Evolutionary conservation across 2,329 filamentous ascomycete species (phyloP).

Genomic region (Monilinia vaccinii-corymbosi): DNA sequence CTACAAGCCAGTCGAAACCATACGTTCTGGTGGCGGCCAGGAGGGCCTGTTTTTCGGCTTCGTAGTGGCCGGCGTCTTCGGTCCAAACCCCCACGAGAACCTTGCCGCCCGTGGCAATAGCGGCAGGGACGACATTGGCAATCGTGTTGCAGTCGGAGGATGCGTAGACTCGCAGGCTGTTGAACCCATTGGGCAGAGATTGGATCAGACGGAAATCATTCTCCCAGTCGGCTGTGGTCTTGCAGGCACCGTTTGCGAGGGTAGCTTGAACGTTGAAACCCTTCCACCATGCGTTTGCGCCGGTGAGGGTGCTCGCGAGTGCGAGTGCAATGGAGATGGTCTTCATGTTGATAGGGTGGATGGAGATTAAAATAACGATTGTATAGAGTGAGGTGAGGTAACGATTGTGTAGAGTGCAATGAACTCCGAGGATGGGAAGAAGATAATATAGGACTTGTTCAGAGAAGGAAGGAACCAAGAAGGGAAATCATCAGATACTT

Average conservation of each 20-base stretch:
- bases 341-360: constrained; percentile 17
- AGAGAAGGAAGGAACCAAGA: neutral
- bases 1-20: constrained; percentile 50
- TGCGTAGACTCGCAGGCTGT: constrained; percentile 51
- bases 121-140: constrained; percentile 43
- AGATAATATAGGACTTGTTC: neutral
- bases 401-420: constrained; percentile 4
- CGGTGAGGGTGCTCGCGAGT: constrained; percentile 28
- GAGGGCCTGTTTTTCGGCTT: constrained; percentile 52
- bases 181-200: constrained; percentile 42
- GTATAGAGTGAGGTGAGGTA: neutral
- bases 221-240: constrained; percentile 51
- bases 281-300: constrained; percentile 32
- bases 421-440: neutral
- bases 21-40: constrained; percentile 45
- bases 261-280: constrained; percentile 36
- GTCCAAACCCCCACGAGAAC: constrained; percentile 59
- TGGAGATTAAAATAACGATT: neutral
- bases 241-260: constrained; percentile 51
- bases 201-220: constrained; percentile 51
- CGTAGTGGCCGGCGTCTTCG: constrained; percentile 44
- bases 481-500: constrained; percentile 1
- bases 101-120: constrained; percentile 49
- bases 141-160: constrained; percentile 43
- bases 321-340: constrained; percentile 24